These are phyloP conservation scores for Psilocybe cubensis DNA, from an alignment of 768 basidiomycete species.

Conservation along the genomic window DNA sequence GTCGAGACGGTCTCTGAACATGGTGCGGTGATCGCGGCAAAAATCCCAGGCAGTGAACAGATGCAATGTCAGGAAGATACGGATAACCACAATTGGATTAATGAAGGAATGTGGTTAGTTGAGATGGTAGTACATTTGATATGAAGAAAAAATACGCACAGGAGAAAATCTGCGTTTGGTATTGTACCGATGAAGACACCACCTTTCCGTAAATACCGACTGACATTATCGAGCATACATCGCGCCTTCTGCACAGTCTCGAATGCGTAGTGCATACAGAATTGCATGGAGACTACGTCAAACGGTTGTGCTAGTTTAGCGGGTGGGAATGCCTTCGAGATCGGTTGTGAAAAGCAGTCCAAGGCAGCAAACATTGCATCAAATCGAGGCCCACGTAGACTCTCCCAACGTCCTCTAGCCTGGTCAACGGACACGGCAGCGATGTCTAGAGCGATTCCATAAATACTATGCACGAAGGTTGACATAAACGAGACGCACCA, in stretches of 20 bases:
- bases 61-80: background rate
- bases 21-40: background rate
- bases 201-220: constrained; percentile 75
- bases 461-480: background rate
- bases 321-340: constrained; percentile 71
- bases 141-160: constrained; percentile 55
- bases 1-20: constrained; percentile 69
- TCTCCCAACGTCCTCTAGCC: constrained; percentile 74
- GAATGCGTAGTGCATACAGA: constrained; percentile 99
- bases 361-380: constrained; percentile 82
- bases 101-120: constrained; percentile 8
- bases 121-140: constrained; percentile 1
- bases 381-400: constrained; percentile 57
- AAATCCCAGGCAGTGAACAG: background rate
- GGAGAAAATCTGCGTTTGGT: constrained; percentile 82
- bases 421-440: constrained; percentile 89
- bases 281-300: constrained; percentile 98
- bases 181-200: constrained; percentile 98
- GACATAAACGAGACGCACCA: constrained; percentile 47
- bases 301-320: constrained; percentile 69
- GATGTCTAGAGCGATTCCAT: constrained; percentile 60
- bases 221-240: constrained; percentile 93
- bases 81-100: background rate
- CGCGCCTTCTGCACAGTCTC: constrained; percentile 86
- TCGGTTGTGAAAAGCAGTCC: constrained; percentile 83